Percentiles rank a stretch among this genome's conserved stretches.
These are phyloP conservation scores for Tilletia horrida DNA, from an alignment of 1,284 basidiomycete species.

Conservation along the genomic window DNA sequence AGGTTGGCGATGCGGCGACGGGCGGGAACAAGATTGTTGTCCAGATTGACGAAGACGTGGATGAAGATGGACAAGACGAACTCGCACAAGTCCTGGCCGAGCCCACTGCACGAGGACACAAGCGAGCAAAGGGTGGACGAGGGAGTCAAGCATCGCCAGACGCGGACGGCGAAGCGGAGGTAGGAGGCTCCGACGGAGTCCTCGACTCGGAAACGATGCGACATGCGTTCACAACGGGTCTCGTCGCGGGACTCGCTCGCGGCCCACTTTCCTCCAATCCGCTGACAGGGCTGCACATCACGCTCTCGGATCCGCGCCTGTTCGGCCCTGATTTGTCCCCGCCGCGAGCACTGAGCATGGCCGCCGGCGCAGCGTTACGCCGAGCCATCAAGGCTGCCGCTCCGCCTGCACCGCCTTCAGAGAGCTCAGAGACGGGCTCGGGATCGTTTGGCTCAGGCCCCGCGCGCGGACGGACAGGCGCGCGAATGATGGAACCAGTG, in stretches of 20 bases:
- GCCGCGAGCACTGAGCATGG: slow-evolving; percentile 35
- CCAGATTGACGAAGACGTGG: slow-evolving; percentile 20
- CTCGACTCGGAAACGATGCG: slow-evolving; percentile 27
- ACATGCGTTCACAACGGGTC: slow-evolving; percentile 29
- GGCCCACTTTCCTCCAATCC: slow-evolving; percentile 48
- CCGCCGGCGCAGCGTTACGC: slow-evolving; percentile 34
- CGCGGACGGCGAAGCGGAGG: slow-evolving; percentile 1
- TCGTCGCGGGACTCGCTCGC: slow-evolving; percentile 40
- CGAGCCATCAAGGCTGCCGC: slow-evolving; percentile 26
- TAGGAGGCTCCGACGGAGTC: slow-evolving; percentile 19
- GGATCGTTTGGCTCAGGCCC: no score
- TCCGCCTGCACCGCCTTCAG: not conserved
- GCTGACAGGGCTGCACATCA: slow-evolving; percentile 35
- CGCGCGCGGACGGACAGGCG: not conserved
- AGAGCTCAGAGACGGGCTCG: not conserved
- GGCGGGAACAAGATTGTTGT: slow-evolving; percentile 43
- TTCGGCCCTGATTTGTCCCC: slow-evolving; percentile 38
- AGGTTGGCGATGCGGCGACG: slow-evolving; percentile 23
- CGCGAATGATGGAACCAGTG: slow-evolving; percentile 51
- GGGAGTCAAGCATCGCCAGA: not conserved
- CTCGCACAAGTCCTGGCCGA: not conserved
- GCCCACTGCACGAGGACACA: not conserved
- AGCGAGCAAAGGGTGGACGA: not conserved
- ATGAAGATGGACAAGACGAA: not conserved
- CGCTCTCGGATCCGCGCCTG: slow-evolving; percentile 29